Conservation (phyloP, 2,329 filamentous ascomycete species). For the Alternaria triticimaculans region DNA sequence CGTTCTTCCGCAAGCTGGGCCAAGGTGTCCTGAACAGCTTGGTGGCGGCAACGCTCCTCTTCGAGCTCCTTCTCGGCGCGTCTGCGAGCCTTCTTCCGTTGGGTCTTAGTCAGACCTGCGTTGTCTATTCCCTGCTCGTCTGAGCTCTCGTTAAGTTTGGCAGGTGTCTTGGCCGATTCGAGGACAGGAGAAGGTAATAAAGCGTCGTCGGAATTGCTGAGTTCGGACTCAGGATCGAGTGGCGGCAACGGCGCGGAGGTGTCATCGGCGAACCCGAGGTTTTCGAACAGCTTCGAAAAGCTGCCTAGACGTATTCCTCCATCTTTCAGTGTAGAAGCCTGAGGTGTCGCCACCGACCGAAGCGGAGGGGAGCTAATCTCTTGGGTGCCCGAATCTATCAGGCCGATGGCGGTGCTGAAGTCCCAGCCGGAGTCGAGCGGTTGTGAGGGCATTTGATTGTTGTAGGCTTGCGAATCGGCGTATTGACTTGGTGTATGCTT, state of each 20-base stretch:
- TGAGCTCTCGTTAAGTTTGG: background rate
- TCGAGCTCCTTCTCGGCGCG: constrained; percentile 29
- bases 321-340: constrained; percentile 6
- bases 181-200: constrained; percentile 27
- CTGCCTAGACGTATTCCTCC: constrained; percentile 49
- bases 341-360: constrained; percentile 11
- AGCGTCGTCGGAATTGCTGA: constrained; percentile 55
- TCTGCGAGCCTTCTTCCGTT: constrained; percentile 36
- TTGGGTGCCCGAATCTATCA: constrained; percentile 44
- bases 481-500: background rate
- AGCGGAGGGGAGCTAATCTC: constrained; percentile 30
- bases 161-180: background rate
- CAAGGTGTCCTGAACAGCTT: constrained; percentile 15
- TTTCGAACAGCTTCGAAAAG: constrained; percentile 56
- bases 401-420: constrained; percentile 54
- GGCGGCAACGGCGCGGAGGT: constrained; percentile 27
- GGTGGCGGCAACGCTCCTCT: constrained; percentile 13
- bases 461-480: background rate
- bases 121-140: constrained; percentile 1
- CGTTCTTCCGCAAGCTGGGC: constrained; percentile 12
- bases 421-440: constrained; percentile 53
- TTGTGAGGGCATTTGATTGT: constrained; percentile 41
- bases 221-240: constrained; percentile 35
- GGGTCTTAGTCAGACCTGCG: constrained; percentile 30
- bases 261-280: constrained; percentile 47